Conservation (phyloP, 176 grass and related monocot species). For the Olyra latifolia region DNA sequence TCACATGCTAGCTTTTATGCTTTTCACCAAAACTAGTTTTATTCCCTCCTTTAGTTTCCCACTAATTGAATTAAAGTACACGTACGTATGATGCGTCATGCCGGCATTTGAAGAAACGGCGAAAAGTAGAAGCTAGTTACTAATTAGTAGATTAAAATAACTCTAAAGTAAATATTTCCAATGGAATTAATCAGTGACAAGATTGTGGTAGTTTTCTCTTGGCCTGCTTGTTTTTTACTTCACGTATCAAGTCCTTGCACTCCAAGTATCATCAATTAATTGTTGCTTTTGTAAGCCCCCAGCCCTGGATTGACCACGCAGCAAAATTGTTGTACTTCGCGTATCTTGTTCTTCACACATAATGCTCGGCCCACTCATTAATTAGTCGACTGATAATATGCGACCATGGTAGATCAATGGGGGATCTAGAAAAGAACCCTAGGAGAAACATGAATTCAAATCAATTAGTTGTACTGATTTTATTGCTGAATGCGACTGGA, state of each 20-base stretch:
- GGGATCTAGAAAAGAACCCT: no score
- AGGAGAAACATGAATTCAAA: no score
- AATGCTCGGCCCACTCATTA: no score
- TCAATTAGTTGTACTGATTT: no score
- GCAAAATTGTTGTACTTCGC: background rate
- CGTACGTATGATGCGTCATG: background rate
- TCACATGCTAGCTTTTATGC: background rate
- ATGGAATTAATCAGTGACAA: background rate
- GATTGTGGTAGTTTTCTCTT: background rate
- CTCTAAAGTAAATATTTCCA: background rate
- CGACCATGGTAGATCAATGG: background rate
- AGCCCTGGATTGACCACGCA: background rate
- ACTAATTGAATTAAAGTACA: no score
- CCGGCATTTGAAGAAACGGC: conserved; percentile 7
- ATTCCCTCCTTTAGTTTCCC: no score
- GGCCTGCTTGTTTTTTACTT: background rate
- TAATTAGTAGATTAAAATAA: background rate
- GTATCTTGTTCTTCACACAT: no score
- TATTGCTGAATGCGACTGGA: no score
- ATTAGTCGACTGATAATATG: background rate
- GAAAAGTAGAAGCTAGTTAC: background rate
- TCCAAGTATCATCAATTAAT: conserved; percentile 1
- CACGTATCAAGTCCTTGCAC: conserved; percentile 12
- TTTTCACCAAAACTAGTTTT: background rate
- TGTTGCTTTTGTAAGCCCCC: background rate